Evolutionary conservation across 2,329 filamentous ascomycete species (phyloP).

Genomic region (Fusarium sulawesiense): DNA sequence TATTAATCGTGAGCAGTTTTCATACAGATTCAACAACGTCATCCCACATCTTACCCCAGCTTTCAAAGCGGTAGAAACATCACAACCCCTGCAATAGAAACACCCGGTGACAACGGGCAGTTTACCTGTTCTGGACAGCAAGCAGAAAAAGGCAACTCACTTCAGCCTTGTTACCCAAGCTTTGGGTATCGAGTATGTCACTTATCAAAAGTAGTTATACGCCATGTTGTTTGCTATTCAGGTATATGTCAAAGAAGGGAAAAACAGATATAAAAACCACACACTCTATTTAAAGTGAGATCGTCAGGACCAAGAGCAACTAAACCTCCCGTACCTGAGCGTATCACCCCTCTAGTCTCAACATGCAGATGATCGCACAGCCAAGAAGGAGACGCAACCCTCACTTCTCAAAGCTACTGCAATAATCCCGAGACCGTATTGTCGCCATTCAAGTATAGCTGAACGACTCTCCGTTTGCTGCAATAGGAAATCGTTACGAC

Average conservation of each 20-base stretch:
- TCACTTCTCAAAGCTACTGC: neutral
- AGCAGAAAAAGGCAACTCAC: conserved; percentile 1
- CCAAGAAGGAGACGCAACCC: neutral
- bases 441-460: neutral
- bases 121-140: neutral
- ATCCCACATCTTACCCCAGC: conserved; percentile 21
- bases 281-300: neutral
- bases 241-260: neutral
- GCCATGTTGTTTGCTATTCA: neutral
- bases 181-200: neutral
- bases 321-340: neutral
- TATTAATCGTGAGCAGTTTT: neutral
- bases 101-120: conserved; percentile 9
- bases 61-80: conserved; percentile 12
- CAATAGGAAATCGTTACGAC: conserved; percentile 26
- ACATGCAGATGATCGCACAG: neutral
- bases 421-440: neutral
- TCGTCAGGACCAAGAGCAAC: neutral
- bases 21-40: conserved; percentile 11
- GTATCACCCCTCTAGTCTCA: neutral
- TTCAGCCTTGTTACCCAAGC: conserved; percentile 27
- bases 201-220: neutral
- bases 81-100: conserved; percentile 3
- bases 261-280: neutral
- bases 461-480: conserved; percentile 11